Conservation (phyloP, 225 moss, liverwort and hornwort genomes). For the Climacium dendroides region DNA sequence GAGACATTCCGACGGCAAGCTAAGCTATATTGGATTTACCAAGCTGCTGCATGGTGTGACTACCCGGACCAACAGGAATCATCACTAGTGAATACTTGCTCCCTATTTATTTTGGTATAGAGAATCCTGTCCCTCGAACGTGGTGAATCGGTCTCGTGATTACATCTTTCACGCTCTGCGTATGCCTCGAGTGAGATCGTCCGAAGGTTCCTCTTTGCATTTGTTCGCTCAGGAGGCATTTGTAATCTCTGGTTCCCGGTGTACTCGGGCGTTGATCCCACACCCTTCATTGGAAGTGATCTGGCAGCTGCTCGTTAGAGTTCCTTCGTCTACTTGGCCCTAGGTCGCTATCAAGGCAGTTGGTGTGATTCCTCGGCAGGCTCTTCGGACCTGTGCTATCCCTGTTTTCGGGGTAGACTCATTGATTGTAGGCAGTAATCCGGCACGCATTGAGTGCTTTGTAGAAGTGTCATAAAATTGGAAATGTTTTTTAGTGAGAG, state of each 20-base stretch:
- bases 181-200: not conserved
- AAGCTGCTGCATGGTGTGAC: conserved; percentile 92
- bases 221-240: not conserved
- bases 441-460: conserved; percentile 18
- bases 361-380: conserved; percentile 1
- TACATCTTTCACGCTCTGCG: not conserved
- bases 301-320: not conserved
- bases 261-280: not conserved
- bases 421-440: conserved; percentile 4
- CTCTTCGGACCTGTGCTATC: not conserved
- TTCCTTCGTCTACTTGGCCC: not conserved
- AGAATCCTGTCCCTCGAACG: not conserved
- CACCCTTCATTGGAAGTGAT: conserved; percentile 17
- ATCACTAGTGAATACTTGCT: not conserved
- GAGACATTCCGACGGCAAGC: conserved; percentile 80
- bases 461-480: conserved; percentile 1
- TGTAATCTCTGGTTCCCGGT: not conserved
- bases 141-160: not conserved
- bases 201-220: not conserved
- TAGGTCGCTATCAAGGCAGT: conserved; percentile 12
- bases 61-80: conserved; percentile 57
- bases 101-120: not conserved
- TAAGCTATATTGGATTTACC: conserved; percentile 90
- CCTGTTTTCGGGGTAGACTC: not conserved
- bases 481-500: not conserved